phyloP scores from a whole-genome alignment of 2,329 filamentous ascomycete species.

The Trichoderma oligosporum region DNA sequence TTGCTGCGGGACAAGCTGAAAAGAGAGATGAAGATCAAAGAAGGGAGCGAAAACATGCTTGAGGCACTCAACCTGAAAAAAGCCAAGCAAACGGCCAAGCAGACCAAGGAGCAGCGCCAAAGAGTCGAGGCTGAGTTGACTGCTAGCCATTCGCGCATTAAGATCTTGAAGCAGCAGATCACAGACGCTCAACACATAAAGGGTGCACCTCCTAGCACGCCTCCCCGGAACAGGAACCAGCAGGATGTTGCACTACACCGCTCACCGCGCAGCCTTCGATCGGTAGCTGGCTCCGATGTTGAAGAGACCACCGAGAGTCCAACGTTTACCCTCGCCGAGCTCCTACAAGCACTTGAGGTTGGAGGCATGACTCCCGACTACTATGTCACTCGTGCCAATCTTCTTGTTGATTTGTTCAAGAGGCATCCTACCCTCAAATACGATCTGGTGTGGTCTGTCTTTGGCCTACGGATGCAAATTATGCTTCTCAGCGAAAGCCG shows the following conservation, averaged over 20 bases:
- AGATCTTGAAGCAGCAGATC: slow-evolving; percentile 57
- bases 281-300: slow-evolving; percentile 56
- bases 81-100: slow-evolving; percentile 91
- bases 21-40: slow-evolving; percentile 96
- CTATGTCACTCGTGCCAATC: slow-evolving; percentile 90
- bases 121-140: slow-evolving; percentile 84
- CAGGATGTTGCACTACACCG: slow-evolving; percentile 46
- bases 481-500: slow-evolving; percentile 95
- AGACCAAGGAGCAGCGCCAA: slow-evolving; percentile 78
- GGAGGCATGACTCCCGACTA: slow-evolving; percentile 89
- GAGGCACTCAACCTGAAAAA: slow-evolving; percentile 94
- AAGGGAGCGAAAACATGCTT: slow-evolving; percentile 94
- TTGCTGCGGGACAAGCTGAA: slow-evolving; percentile 80
- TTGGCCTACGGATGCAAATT: slow-evolving; percentile 87
- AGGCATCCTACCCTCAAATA: slow-evolving; percentile 91
- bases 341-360: slow-evolving; percentile 82
- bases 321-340: slow-evolving; percentile 84
- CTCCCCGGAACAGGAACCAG: slow-evolving; percentile 48
- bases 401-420: slow-evolving; percentile 93
- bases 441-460: slow-evolving; percentile 92
- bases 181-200: slow-evolving; percentile 55
- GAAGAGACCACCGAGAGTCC: slow-evolving; percentile 78
- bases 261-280: slow-evolving; percentile 55
- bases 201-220: slow-evolving; percentile 45
- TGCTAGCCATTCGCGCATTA: slow-evolving; percentile 73